Percentiles rank a stretch among this genome's conserved stretches.
These are phyloP conservation scores for Eugenia klotzschiana DNA, from an alignment of 441 rosid genomes.

Conservation along the genomic window DNA sequence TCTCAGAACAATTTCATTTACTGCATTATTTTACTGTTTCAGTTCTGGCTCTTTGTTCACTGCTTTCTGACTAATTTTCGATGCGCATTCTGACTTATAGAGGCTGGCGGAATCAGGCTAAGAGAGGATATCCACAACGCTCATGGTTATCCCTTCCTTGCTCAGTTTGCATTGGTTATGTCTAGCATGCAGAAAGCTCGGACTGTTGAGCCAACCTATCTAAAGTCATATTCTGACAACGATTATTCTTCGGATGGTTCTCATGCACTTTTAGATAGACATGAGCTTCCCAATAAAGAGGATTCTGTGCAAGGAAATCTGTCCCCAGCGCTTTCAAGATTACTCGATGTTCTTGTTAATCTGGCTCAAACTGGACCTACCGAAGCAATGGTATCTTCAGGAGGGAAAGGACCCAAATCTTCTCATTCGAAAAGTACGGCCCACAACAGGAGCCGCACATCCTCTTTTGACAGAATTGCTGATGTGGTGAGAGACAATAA, in stretches of 20 bases:
- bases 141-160: slow-evolving; percentile 99
- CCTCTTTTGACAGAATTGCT: slow-evolving; percentile 41
- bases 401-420: slow-evolving; percentile 43
- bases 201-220: slow-evolving; percentile 20
- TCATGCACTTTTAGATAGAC: slow-evolving; percentile 13
- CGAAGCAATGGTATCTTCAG: slow-evolving; percentile 29
- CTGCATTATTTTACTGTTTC: not conserved
- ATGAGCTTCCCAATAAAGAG: slow-evolving; percentile 21
- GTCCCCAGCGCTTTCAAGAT: slow-evolving; percentile 79
- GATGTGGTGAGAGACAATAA: slow-evolving; percentile 64
- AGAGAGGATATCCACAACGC: slow-evolving; percentile 99
- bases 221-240: slow-evolving; percentile 22
- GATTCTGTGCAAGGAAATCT: slow-evolving; percentile 37
- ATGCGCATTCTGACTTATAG: slow-evolving; percentile 39
- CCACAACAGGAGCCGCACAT: slow-evolving; percentile 46
- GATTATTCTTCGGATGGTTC: slow-evolving; percentile 22
- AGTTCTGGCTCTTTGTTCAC: not conserved
- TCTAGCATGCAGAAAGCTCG: slow-evolving; percentile 54
- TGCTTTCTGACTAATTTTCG: not conserved
- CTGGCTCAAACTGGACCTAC: slow-evolving; percentile 88
- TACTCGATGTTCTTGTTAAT: slow-evolving; percentile 97
- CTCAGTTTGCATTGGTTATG: slow-evolving; percentile 81
- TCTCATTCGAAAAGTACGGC: slow-evolving; percentile 41
- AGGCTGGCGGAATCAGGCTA: slow-evolving; percentile 84
- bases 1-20: not conserved